Percentiles rank a stretch among this genome's conserved stretches.
phyloP scores from a whole-genome alignment of 495 filamentous ascomycete species.

The Lepidopterella palustris region DNA sequence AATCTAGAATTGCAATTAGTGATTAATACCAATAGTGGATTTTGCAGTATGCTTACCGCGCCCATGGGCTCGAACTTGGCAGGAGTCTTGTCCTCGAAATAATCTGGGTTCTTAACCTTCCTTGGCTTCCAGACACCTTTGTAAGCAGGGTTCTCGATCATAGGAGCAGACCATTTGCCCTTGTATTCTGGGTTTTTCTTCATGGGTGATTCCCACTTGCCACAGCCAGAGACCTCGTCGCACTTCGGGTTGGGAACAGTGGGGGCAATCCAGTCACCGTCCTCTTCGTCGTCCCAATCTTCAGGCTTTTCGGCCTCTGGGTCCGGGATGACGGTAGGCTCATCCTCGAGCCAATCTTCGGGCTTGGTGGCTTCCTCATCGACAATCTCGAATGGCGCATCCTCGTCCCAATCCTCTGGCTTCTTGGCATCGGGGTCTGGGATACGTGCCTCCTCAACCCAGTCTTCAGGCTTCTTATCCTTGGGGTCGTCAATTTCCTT shows the following conservation, averaged over 20 bases:
- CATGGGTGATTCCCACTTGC: conserved; percentile 84
- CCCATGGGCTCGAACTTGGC: conserved; percentile 97
- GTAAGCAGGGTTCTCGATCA: conserved; percentile 97
- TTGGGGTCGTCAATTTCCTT: conserved; percentile 96
- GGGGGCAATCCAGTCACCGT: conserved; percentile 97
- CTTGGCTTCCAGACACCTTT: conserved; percentile 91
- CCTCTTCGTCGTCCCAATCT: conserved; percentile 99
- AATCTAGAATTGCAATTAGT: conserved; percentile 49
- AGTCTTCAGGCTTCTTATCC: conserved; percentile 90
- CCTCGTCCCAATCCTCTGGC: conserved; percentile 99
- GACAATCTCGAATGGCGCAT: conserved; percentile 89
- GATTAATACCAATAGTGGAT: conserved; percentile 6
- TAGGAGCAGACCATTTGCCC: conserved; percentile 93
- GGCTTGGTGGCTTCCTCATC: conserved; percentile 90
- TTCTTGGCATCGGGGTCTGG: conserved; percentile 89
- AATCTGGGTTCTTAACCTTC: conserved; percentile 96
- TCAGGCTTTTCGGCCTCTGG: conserved; percentile 98
- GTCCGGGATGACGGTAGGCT: conserved; percentile 79
- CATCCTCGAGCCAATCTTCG: conserved; percentile 93
- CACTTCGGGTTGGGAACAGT: conserved; percentile 94
- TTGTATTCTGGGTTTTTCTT: conserved; percentile 97
- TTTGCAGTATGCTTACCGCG: conserved; percentile 56
- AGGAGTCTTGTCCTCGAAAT: conserved; percentile 96
- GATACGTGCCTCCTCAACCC: conserved; percentile 90
- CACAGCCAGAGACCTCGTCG: conserved; percentile 86